These are phyloP conservation scores for Rehmannia glutinosa DNA, from an alignment of 257 asterid species.

Conservation along the genomic window DNA sequence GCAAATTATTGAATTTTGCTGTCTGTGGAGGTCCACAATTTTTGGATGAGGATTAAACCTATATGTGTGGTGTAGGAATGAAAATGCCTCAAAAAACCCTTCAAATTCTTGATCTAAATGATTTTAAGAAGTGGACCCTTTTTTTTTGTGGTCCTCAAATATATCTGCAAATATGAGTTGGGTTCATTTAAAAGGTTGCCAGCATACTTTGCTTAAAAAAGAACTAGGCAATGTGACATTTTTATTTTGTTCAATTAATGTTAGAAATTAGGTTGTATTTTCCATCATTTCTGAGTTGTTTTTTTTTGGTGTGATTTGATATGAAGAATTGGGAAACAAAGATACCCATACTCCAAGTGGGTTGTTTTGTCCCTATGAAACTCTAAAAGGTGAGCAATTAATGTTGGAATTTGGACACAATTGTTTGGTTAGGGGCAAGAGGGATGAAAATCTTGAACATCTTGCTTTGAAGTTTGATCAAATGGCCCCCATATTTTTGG, in stretches of 20 bases:
- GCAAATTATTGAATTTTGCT: slow-evolving; percentile 26
- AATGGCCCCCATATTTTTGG: too few species aligned
- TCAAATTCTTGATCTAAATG: slow-evolving; percentile 16
- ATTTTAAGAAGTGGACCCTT: slow-evolving; percentile 29
- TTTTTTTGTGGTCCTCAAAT: slow-evolving; percentile 40
- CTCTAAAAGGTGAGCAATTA: neutral
- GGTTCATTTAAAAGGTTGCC: slow-evolving; percentile 13
- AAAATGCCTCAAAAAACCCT: slow-evolving; percentile 5
- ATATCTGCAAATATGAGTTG: slow-evolving; percentile 21
- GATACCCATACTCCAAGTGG: slow-evolving; percentile 16
- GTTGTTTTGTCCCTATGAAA: slow-evolving; percentile 12
- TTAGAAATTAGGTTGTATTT: slow-evolving; percentile 5
- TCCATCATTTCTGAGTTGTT: slow-evolving; percentile 20
- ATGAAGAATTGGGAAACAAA: slow-evolving; percentile 21
- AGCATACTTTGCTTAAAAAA: slow-evolving; percentile 22
- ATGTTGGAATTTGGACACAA: slow-evolving; percentile 8
- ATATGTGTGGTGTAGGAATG: slow-evolving; percentile 17
- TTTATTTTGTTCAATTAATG: slow-evolving; percentile 10
- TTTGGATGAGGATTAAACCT: slow-evolving; percentile 20
- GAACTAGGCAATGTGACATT: slow-evolving; percentile 2
- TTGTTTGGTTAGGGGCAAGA: neutral
- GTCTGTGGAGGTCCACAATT: slow-evolving; percentile 22
- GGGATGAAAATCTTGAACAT: neutral
- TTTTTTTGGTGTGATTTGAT: slow-evolving; percentile 6
- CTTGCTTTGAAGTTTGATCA: neutral